A percentile compares a stretch with the other conserved stretches of the same genome.
Conservation (phyloP, 2,329 filamentous ascomycete genomes). For the Huntiella omanensis region DNA sequence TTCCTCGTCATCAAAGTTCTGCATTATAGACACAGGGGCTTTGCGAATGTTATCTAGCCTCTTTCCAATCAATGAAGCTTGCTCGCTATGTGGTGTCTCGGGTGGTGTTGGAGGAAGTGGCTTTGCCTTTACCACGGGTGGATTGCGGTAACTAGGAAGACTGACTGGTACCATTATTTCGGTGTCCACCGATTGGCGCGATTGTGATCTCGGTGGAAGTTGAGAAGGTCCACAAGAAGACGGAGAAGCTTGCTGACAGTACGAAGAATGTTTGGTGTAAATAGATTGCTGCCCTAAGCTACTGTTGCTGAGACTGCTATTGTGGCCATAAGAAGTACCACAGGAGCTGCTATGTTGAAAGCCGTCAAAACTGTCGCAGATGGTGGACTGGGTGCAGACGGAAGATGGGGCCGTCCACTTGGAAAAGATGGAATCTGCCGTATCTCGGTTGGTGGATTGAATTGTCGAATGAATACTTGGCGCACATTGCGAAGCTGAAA, state of each 20-base stretch:
- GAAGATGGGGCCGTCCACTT: slow-evolving; percentile 5
- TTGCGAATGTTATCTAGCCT: too few relatives aligned
- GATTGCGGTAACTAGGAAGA: background rate
- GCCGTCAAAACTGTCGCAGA: slow-evolving; percentile 3
- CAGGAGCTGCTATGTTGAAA: slow-evolving; percentile 1
- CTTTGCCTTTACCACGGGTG: background rate
- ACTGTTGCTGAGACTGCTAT: background rate
- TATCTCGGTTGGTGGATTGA: background rate
- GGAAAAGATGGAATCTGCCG: slow-evolving; percentile 8
- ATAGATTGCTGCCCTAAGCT: slow-evolving; percentile 8
- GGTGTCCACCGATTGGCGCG: slow-evolving; percentile 14
- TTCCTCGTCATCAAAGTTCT: background rate
- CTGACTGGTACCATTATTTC: background rate
- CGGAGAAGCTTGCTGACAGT: slow-evolving; percentile 20
- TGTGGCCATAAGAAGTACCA: background rate
- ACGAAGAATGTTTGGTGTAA: slow-evolving; percentile 16
- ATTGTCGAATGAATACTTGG: background rate
- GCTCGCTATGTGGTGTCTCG: slow-evolving; percentile 6
- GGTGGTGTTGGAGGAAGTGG: slow-evolving; percentile 5
- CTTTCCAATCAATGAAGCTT: background rate
- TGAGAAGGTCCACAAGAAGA: slow-evolving; percentile 19
- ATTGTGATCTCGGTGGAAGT: slow-evolving; percentile 22
- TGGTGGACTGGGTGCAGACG: slow-evolving; percentile 7
- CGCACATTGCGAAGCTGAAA: background rate
- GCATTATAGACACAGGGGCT: too few relatives aligned